Percentiles rank a stretch among this genome's conserved stretches.
phyloP scores from a whole-genome alignment of 176 grass and related monocot species.

The Stipa capillata region DNA sequence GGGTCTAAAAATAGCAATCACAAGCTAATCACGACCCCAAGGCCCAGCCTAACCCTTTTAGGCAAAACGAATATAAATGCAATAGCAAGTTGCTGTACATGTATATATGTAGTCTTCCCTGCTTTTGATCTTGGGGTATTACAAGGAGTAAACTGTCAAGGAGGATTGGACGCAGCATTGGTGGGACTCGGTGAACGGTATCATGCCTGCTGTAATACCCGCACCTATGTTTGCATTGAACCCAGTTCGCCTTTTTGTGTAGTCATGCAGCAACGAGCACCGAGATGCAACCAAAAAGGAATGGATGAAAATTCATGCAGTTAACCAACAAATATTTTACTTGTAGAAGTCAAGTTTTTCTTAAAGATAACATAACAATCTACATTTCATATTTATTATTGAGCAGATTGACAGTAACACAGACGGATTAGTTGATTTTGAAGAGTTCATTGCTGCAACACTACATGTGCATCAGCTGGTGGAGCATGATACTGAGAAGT shows the following conservation, averaged over 20 bases:
- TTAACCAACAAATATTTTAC: background rate
- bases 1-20: background rate
- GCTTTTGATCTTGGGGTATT: background rate
- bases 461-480: slow-evolving; percentile 87
- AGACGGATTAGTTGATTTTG: slow-evolving; percentile 91
- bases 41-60: background rate
- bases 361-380: background rate
- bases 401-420: slow-evolving; percentile 93
- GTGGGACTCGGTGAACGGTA: background rate
- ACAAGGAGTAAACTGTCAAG: background rate
- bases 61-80: background rate
- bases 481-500: slow-evolving; percentile 77
- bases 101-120: too few relatives aligned
- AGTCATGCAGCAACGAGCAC: background rate
- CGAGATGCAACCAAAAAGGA: background rate
- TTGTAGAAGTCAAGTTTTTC: background rate
- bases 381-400: slow-evolving; percentile 1
- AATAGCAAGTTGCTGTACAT: background rate
- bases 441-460: slow-evolving; percentile 90
- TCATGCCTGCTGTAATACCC: background rate
- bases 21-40: background rate
- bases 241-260: background rate
- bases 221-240: background rate
- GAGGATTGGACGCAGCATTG: background rate
- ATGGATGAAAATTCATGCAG: background rate